Evolutionary conservation across 495 filamentous ascomycete genomes (phyloP).

Genomic region (Darksidea phi): DNA sequence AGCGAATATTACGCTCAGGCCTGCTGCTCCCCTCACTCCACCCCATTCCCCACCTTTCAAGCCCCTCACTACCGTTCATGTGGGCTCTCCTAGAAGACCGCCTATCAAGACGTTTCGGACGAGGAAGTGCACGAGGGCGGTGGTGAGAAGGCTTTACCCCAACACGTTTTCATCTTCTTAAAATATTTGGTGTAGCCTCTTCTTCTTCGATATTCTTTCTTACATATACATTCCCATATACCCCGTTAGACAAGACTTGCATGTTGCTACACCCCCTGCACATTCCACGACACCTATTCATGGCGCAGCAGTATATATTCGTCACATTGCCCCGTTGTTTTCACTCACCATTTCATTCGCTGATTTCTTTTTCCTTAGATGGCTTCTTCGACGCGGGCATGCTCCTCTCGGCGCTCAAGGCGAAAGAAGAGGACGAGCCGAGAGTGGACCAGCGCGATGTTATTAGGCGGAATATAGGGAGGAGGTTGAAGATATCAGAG

Average conservation of each 20-base stretch:
- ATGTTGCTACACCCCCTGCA: neutral
- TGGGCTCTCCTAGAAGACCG: conserved; percentile 22
- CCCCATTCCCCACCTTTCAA: conserved; percentile 32
- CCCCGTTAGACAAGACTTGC: conserved; percentile 2
- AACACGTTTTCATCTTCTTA: conserved; percentile 23
- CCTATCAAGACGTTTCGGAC: conserved; percentile 12
- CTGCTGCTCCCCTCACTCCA: conserved; percentile 28
- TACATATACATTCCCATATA: conserved; percentile 33
- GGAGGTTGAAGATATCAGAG: conserved; percentile 43
- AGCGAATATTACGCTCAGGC: conserved; percentile 8
- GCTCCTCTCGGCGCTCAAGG: conserved; percentile 83
- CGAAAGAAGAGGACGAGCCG: conserved; percentile 44
- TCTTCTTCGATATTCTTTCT: conserved; percentile 17
- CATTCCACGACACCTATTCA: neutral
- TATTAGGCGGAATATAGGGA: conserved; percentile 47
- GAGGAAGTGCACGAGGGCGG: conserved; percentile 20
- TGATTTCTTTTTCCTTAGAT: conserved; percentile 55
- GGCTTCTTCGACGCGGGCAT: conserved; percentile 96
- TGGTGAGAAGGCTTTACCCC: conserved; percentile 29
- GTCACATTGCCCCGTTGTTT: conserved; percentile 2
- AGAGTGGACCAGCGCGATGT: conserved; percentile 50
- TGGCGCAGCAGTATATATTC: no score
- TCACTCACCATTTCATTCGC: conserved; percentile 27
- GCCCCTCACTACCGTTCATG: conserved; percentile 25
- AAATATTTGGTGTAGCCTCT: no score